These are phyloP conservation scores for Themeda triandra DNA, from an alignment of 176 grass and related monocot species.

Conservation along the genomic window DNA sequence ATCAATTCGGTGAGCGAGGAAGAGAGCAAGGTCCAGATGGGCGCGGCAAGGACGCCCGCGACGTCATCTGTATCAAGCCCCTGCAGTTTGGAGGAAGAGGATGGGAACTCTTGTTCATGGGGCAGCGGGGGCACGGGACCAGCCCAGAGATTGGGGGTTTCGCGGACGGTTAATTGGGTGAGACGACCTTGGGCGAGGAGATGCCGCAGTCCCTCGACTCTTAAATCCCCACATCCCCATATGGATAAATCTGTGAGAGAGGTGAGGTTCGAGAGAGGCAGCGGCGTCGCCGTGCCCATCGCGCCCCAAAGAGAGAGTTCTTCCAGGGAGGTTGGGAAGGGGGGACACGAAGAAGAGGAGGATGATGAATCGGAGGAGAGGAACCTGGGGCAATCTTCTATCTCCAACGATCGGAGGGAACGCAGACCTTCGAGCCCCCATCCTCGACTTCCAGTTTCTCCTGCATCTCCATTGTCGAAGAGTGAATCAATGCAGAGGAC, in stretches of 20 bases:
- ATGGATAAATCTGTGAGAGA: rapidly evolving
- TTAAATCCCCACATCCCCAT: rapidly evolving
- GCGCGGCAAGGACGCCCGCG: not conserved
- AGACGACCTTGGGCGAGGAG: not conserved
- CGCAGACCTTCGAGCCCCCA: not conserved
- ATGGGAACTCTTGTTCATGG: not conserved
- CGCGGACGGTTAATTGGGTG: rapidly evolving
- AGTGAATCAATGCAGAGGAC: too few relatives aligned
- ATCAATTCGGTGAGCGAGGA: not conserved
- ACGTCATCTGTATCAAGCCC: not conserved
- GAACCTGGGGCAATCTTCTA: rapidly evolving
- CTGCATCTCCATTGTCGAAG: not conserved
- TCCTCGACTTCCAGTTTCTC: too few relatives aligned
- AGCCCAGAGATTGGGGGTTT: not conserved
- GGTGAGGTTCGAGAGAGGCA: slow-evolving; percentile 7
- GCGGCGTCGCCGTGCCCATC: not conserved
- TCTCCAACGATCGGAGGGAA: rapidly evolving
- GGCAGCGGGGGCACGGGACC: not conserved
- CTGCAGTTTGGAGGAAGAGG: not conserved
- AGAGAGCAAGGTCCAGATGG: not conserved
- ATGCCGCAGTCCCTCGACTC: not conserved
- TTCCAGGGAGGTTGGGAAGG: not conserved
- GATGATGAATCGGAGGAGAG: not conserved
- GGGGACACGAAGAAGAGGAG: not conserved
- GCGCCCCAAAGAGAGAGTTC: rapidly evolving